Evolutionary conservation across 768 basidiomycete species (phyloP).

Genomic region (Suillus subalutaceus): DNA sequence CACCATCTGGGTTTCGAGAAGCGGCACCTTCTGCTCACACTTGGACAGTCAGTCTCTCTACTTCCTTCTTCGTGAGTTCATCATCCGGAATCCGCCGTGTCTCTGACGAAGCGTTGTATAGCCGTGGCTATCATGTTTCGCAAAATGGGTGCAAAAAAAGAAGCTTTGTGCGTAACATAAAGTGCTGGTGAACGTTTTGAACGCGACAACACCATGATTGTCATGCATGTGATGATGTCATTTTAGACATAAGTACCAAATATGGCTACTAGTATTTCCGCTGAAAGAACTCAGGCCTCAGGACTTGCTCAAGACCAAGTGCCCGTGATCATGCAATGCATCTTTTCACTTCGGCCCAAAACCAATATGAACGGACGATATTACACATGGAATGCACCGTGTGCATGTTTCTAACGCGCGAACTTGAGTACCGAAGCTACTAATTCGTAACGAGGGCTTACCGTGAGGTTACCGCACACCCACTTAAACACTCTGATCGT

Average conservation of each 20-base stretch:
- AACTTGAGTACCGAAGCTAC: not conserved
- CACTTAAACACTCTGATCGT: not conserved
- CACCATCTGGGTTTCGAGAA: conserved; percentile 24
- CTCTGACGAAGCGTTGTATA: conserved; percentile 30
- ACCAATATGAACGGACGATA: not conserved
- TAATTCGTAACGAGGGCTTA: not conserved
- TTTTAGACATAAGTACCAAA: not conserved
- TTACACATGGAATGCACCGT: not conserved
- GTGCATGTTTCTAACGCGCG: not conserved
- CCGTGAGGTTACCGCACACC: not conserved
- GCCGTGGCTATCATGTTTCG: not conserved
- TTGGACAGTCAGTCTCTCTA: conserved; percentile 15
- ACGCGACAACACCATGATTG: too few relatives aligned
- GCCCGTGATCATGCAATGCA: not conserved
- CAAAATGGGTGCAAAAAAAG: not conserved
- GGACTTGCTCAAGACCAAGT: not conserved
- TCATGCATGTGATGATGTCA: not conserved
- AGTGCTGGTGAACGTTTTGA: not conserved
- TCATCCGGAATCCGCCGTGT: conserved; percentile 28
- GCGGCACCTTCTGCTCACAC: conserved; percentile 23
- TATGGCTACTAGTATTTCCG: not conserved
- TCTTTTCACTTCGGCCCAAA: not conserved
- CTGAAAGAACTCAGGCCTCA: not conserved
- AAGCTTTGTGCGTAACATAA: not conserved
- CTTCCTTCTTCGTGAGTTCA: conserved; percentile 24